Evolutionary conservation across 331 rosid species (phyloP).

Genomic region (Spiraea crenata): DNA sequence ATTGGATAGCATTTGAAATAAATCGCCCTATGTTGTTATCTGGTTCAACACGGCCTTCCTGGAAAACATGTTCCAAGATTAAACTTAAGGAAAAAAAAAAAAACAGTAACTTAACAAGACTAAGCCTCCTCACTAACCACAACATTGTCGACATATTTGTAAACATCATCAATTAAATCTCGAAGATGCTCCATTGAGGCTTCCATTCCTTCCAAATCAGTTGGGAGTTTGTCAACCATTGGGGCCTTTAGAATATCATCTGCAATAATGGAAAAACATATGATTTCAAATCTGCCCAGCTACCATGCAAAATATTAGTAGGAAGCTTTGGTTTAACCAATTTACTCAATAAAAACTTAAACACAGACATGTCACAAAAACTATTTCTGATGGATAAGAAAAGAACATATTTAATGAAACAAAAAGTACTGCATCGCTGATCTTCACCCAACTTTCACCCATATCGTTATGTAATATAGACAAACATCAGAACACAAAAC

Average conservation of each 20-base stretch:
- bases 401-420: neutral
- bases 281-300: conserved; percentile 8
- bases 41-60: conserved; percentile 76
- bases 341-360: neutral
- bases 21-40: conserved; percentile 79
- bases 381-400: neutral
- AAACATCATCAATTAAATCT: conserved; percentile 76
- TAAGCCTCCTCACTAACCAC: conserved; percentile 56
- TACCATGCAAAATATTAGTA: neutral
- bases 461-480: neutral
- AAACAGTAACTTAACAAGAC: neutral
- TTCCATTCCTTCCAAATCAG: conserved; percentile 99
- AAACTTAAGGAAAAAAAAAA: neutral
- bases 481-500: too few relatives aligned
- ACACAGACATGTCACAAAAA: neutral
- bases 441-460: too few relatives aligned
- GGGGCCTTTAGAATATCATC: conserved; percentile 79
- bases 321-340: neutral
- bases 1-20: conserved; percentile 65
- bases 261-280: conserved; percentile 32
- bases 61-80: conserved; percentile 23
- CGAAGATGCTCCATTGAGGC: conserved; percentile 81
- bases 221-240: conserved; percentile 78
- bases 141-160: conserved; percentile 88
- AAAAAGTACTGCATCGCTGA: neutral